phyloP scores from a whole-genome alignment of 2,329 filamentous ascomycete species.

The Cucurbitaria berberidis region DNA sequence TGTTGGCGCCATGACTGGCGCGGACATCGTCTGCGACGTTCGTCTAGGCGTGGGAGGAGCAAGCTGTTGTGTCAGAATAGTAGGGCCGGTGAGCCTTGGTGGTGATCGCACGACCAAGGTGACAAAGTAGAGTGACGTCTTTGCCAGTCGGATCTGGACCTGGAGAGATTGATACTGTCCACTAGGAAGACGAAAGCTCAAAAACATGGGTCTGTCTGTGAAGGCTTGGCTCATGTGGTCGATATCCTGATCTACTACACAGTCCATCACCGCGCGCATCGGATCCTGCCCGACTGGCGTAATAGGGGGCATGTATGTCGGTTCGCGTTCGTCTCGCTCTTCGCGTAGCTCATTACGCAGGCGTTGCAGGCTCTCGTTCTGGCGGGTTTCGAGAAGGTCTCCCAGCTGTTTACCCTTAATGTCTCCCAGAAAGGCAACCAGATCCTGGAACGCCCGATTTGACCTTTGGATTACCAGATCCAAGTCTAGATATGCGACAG shows the following conservation, averaged over 20 bases:
- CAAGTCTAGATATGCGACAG: constrained; percentile 54
- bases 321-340: constrained; percentile 56
- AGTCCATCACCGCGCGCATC: constrained; percentile 49
- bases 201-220: constrained; percentile 48
- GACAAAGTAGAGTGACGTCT: constrained; percentile 55
- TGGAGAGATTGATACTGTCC: constrained; percentile 45
- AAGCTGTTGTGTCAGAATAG: constrained; percentile 44
- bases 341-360: constrained; percentile 54
- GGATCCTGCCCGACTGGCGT: constrained; percentile 52
- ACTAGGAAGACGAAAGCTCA: constrained; percentile 47
- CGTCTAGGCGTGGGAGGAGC: constrained; percentile 39
- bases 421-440: constrained; percentile 49
- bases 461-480: constrained; percentile 56
- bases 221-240: constrained; percentile 54
- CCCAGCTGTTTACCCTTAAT: constrained; percentile 49
- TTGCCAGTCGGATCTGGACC: constrained; percentile 48
- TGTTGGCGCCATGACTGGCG: constrained; percentile 29
- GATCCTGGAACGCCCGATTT: constrained; percentile 53
- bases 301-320: constrained; percentile 59
- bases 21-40: constrained; percentile 37
- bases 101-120: constrained; percentile 48
- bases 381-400: constrained; percentile 52
- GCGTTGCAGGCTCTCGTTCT: constrained; percentile 51
- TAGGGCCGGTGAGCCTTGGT: constrained; percentile 30
- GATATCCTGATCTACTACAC: constrained; percentile 51